A percentile compares a stretch with the other conserved stretches of the same genome.
phyloP scores from a whole-genome alignment of 805 yeast genomes.

The Candida caryicola region DNA sequence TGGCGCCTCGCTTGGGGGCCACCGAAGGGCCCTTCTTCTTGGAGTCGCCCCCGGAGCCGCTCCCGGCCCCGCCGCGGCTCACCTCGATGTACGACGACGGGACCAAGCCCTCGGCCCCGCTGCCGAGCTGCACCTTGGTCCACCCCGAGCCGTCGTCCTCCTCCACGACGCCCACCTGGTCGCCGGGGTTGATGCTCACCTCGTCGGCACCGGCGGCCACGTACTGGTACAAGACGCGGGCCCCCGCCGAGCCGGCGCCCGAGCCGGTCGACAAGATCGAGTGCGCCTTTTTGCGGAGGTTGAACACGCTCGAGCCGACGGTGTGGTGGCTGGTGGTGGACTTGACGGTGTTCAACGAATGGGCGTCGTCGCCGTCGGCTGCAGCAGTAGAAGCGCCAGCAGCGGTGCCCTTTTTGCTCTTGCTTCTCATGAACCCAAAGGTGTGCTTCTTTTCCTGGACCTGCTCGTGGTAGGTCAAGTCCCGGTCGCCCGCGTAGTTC shows the following conservation, averaged over 20 bases:
- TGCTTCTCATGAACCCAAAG: constrained; percentile 50
- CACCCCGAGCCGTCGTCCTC: constrained; percentile 92
- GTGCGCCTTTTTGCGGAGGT: constrained; percentile 32
- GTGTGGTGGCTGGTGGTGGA: constrained; percentile 29
- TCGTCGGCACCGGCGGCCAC: constrained; percentile 75
- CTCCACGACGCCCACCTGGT: constrained; percentile 53
- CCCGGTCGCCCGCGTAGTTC: constrained; percentile 74
- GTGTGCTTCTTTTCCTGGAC: constrained; percentile 53
- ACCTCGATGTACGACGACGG: constrained; percentile 77
- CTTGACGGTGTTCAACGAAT: constrained; percentile 34
- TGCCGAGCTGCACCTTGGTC: constrained; percentile 56
- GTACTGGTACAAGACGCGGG: constrained; percentile 64
- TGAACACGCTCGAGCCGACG: constrained; percentile 34
- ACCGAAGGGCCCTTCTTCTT: constrained; percentile 72
- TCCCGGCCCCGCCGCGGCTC: constrained; percentile 7
- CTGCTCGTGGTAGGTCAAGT: constrained; percentile 56
- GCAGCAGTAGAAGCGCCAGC: constrained; percentile 4
- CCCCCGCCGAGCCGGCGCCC: constrained; percentile 18
- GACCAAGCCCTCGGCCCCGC: constrained; percentile 67
- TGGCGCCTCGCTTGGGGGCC: constrained; percentile 74
- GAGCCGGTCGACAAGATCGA: constrained; percentile 20
- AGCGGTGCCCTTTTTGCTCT: constrained; percentile 14
- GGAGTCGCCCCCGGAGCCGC: too few relatives aligned
- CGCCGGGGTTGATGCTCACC: constrained; percentile 58
- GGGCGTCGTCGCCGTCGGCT: constrained; percentile 20